Evolutionary conservation across 2,329 filamentous ascomycete genomes (phyloP), one percentile per base, ranked within the genome.

Genomic region (Onygenales sp.): DNA sequence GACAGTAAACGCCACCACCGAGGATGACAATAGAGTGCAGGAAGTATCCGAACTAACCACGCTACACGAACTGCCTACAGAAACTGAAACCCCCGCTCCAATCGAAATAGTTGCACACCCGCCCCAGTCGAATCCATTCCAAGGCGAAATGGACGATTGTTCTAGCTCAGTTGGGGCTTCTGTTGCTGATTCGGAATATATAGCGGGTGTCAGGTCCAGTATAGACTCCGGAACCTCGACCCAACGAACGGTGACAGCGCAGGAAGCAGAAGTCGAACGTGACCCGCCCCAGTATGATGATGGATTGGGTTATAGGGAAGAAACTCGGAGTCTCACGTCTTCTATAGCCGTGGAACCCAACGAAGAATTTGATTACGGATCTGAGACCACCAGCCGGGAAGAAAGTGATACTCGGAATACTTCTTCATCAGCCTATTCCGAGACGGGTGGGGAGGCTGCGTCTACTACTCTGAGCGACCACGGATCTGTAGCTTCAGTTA

Each of bases 161-260:
- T 52, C 32, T 36, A 52, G 50, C n/a, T 39, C 42, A 10, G 43
- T 31, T 7, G 75, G 87, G 17, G 87, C 85, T 2, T 86, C 86
- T 33, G 64, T 72, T 62, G 60, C 75, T 58, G 65, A 68, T 35
- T 66, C 65, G 3, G 66, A 74, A 43, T 58, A 59, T 27, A 61
- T 59, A 21, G 59, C 67, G 32, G 36, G 47, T 14, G n/a, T 13
- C 9, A n/a, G 14, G 7, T 17, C 9, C 3, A n/a, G 9, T n/a
- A 38, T 9, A 2, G 33, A 4, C 33, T 39, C 45, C 31, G 27
- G 21, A 27, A 5, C 32, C 17, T 36, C 33, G 38, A 3, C 10
- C 32, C 14, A 10, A 14, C 35, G 41, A n/a, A 11, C 47, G 14
- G 17, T 14, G 32, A 17, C 31, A 39, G 47, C 11, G 7, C 46